Percentiles rank a stretch among this genome's conserved stretches.
Evolutionary conservation across 768 basidiomycete genomes (phyloP).

Genomic region (Tubosaeta sp.): DNA sequence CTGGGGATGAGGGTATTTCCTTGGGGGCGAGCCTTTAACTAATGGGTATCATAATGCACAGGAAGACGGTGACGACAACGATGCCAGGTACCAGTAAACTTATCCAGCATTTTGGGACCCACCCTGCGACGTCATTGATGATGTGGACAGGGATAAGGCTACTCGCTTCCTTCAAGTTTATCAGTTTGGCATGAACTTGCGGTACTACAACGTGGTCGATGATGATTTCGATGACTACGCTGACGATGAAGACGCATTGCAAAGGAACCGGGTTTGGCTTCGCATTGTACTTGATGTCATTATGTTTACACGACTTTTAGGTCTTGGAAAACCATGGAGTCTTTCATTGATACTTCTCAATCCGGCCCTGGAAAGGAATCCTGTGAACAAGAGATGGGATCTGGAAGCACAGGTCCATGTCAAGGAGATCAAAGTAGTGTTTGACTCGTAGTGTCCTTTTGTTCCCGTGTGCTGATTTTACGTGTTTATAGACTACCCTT

Average conservation of each 20-base stretch:
- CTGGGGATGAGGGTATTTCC: neutral
- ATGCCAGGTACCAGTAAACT: constrained; percentile 6
- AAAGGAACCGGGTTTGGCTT: constrained; percentile 71
- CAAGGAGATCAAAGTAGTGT: constrained; percentile 66
- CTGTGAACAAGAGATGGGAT: constrained; percentile 58
- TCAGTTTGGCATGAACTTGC: constrained; percentile 38
- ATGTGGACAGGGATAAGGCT: constrained; percentile 2
- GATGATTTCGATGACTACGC: constrained; percentile 8
- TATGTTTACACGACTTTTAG: constrained; percentile 16
- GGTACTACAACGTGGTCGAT: constrained; percentile 30
- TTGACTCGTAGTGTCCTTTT: neutral
- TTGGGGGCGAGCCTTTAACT: neutral
- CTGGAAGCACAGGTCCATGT: constrained; percentile 52
- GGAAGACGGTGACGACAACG: neutral
- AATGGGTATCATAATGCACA: neutral
- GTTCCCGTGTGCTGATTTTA: neutral
- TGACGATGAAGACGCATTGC: constrained; percentile 42
- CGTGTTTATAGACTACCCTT: constrained; percentile 62
- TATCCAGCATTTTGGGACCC: constrained; percentile 26
- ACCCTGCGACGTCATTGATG: constrained; percentile 5
- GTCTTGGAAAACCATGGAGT: constrained; percentile 77
- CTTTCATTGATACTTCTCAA: constrained; percentile 78
- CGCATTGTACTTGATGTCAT: neutral
- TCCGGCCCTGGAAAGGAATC: constrained; percentile 44
- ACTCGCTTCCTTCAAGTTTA: constrained; percentile 29